These are phyloP conservation scores for Silene coronaria DNA, from an alignment of 179 eudicot species.

Conservation along the genomic window DNA sequence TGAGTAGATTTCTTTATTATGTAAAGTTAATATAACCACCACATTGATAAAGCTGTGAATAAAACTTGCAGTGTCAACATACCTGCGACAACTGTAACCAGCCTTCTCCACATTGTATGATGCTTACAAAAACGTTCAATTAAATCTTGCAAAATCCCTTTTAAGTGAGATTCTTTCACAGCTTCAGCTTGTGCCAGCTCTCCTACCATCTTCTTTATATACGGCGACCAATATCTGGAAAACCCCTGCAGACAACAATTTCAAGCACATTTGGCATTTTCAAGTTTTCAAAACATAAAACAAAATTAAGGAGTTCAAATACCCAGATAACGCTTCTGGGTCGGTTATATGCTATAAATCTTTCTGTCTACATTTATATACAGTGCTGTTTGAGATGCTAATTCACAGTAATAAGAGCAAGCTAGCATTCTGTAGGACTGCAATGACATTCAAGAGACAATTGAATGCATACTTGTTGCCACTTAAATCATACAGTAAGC, in stretches of 20 bases:
- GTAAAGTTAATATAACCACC: neutral
- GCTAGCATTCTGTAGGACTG: neutral
- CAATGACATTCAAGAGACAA: conserved; percentile 1
- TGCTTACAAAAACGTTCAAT: conserved; percentile 77
- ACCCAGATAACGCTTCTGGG: neutral
- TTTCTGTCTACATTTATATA: neutral
- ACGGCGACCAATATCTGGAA: conserved; percentile 83
- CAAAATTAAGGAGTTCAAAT: neutral
- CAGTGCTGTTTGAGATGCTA: neutral
- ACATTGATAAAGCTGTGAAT: conserved; percentile 6
- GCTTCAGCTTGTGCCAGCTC: conserved; percentile 74
- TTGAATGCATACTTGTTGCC: neutral
- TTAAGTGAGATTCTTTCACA: conserved; percentile 74
- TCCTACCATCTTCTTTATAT: conserved; percentile 53
- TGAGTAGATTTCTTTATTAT: neutral
- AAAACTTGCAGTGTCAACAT: neutral
- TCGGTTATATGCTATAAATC: neutral
- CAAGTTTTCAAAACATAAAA: neutral
- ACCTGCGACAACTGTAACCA: conserved; percentile 86
- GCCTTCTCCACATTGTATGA: conserved; percentile 74
- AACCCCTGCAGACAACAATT: conserved; percentile 50
- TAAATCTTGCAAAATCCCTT: conserved; percentile 73
- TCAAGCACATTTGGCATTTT: too few relatives aligned
- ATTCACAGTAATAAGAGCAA: neutral
- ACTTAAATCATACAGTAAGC: conserved; percentile 7